Percentiles rank a stretch among this genome's conserved stretches.
Conservation (phyloP, 2,329 filamentous ascomycete genomes). For the Blastomyces gilchristii region DNA sequence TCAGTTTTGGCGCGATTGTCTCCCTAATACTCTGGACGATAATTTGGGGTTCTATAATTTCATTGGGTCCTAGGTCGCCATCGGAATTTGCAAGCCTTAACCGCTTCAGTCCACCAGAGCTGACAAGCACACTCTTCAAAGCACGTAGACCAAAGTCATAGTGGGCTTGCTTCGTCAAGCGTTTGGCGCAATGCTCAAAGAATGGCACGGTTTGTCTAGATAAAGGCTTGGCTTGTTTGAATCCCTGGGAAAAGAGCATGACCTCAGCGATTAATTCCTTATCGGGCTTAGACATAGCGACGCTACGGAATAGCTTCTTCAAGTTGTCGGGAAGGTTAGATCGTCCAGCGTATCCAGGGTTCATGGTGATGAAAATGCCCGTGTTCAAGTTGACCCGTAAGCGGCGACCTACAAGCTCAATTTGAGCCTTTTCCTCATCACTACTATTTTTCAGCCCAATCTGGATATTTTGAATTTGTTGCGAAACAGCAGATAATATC, state of each 20-base stretch:
- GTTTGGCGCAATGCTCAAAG: constrained; percentile 78
- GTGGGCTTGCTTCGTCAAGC: constrained; percentile 89
- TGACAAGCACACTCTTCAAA: constrained; percentile 95
- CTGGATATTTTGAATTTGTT: constrained; percentile 99
- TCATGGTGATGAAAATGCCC: constrained; percentile 99
- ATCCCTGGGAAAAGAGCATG: constrained; percentile 99
- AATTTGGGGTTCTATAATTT: constrained; percentile 84
- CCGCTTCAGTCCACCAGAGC: constrained; percentile 91
- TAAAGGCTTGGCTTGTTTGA: constrained; percentile 87
- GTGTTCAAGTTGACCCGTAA: constrained; percentile 85
- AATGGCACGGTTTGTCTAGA: constrained; percentile 96
- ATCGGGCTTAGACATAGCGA: constrained; percentile 99
- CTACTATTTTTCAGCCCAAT: constrained; percentile 79
- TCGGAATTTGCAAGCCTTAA: constrained; percentile 55
- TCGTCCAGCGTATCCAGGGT: constrained; percentile 94
- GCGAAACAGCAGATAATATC: constrained; percentile 93
- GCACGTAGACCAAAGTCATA: constrained; percentile 98
- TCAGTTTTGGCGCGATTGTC: constrained; percentile 95
- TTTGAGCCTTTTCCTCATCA: constrained; percentile 74
- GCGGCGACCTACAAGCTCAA: constrained; percentile 87
- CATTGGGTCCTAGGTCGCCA: constrained; percentile 53
- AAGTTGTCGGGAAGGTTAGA: constrained; percentile 97
- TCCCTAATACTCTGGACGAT: constrained; percentile 97
- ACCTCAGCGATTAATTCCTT: constrained; percentile 99
- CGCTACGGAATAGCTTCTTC: constrained; percentile 98